These are phyloP conservation scores for Athelia psychrophila DNA, from an alignment of 1,284 basidiomycete genomes.

Conservation along the genomic window DNA sequence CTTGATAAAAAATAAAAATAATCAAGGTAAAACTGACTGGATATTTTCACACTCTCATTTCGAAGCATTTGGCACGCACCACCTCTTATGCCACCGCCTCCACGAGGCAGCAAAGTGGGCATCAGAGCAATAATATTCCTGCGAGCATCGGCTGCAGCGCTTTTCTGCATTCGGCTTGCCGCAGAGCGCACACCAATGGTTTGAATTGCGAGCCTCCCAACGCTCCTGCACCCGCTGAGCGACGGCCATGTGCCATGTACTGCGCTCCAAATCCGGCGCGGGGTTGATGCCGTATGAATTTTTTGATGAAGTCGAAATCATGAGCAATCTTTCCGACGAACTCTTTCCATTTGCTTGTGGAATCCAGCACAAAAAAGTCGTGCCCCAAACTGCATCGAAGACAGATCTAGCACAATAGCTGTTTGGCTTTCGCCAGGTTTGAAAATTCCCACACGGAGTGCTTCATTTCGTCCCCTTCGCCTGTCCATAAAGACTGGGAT, in stretches of 20 bases:
- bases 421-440: constrained; percentile 6
- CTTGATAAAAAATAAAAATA: no score
- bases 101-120: constrained; percentile 25
- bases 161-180: constrained; percentile 18
- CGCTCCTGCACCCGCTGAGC: constrained; percentile 23
- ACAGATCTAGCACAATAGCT: constrained; percentile 24
- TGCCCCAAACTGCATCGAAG: constrained; percentile 31
- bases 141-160: constrained; percentile 21
- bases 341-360: constrained; percentile 14
- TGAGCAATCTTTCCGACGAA: constrained; percentile 17
- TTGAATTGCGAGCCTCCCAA: constrained; percentile 21
- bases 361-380: constrained; percentile 24
- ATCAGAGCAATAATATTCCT: constrained; percentile 21
- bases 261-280: constrained; percentile 6
- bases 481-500: constrained; percentile 17
- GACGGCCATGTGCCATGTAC: constrained; percentile 19
- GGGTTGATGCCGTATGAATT: constrained; percentile 13
- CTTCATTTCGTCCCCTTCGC: constrained; percentile 11
- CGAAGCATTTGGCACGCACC: neutral
- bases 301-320: constrained; percentile 9
- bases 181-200: constrained; percentile 29
- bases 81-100: constrained; percentile 23
- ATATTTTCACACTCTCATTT: neutral
- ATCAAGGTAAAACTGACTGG: no score
- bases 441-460: constrained; percentile 26